Conservation (phyloP, 352 stramenopile genomes). For the Pythium periplocum region DNA sequence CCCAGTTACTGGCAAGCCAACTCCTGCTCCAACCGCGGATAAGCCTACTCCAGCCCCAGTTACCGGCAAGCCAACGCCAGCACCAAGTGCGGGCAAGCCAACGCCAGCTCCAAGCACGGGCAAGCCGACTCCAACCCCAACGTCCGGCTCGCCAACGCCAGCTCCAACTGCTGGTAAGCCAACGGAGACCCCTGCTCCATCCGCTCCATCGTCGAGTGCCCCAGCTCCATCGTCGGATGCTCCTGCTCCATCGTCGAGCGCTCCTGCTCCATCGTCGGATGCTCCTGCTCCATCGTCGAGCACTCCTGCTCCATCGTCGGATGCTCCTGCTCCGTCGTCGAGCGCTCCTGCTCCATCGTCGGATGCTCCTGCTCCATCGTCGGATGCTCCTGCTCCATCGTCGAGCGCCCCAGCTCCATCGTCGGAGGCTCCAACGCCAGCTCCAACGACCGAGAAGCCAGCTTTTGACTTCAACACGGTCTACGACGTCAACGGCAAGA, state of each 20-base stretch:
- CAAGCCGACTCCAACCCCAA: conserved; percentile 4
- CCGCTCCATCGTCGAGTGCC: neutral
- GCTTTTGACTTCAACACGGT: neutral
- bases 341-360: conserved; percentile 4
- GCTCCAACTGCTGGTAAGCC: conserved; percentile 8
- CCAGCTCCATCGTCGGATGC: conserved; percentile 1
- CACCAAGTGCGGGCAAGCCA: neutral
- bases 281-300: neutral
- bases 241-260: neutral
- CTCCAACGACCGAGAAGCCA: conserved; percentile 7
- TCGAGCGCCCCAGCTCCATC: neutral
- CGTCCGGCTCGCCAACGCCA: conserved; percentile 4
- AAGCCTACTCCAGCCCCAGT: conserved; percentile 3
- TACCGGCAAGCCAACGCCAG: neutral
- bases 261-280: conserved; percentile 3
- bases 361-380: neutral
- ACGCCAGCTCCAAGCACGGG: conserved; percentile 11
- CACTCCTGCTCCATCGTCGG: neutral
- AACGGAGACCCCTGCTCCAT: conserved; percentile 1
- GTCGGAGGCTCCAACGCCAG: conserved; percentile 6
- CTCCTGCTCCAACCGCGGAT: conserved; percentile 6
- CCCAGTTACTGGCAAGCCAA: conserved; percentile 2
- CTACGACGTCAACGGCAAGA: neutral
- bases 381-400: neutral
- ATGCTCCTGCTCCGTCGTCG: neutral